Base-by-base conservation (phyloP, 1,284 basidiomycete genomes). In the Ganoderma leucocontextum region DNA sequence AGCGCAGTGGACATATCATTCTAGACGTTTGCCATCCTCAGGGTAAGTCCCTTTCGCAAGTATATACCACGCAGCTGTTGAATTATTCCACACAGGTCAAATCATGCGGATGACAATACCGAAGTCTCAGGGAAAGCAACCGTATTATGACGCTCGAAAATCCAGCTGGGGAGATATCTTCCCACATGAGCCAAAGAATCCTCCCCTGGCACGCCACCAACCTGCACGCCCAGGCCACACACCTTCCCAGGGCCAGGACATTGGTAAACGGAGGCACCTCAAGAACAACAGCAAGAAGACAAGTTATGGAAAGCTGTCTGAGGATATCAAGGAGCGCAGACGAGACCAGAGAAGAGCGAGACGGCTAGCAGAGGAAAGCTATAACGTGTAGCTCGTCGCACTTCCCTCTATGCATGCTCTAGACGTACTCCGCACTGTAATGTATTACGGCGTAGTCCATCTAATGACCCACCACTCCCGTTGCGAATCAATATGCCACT, bases 121-220 rank as follows among this genome's bases (percentile, higher is more conserved):
- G 2, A 95, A 91, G 75, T 96, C 95, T 0, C 94, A 96, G 80
- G 97, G 97, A 9, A 97, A 95, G 78, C 97, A 99, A 77, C 87
- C 90, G 0, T 99, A 92, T 78, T 96, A 99, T 76, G 98, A 99
- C 78, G 96, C 97, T 1, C 90, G 97, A 58, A 99, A 99, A 81
- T 89, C 93, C 0, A 83, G 81, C 25, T 98, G 97, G 96, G 98
- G 98, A 13, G 98, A 99, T 78, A 84, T 95, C 13, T 99, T 98
- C 81, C 97, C 98, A 4, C 96, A 99, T 78, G 81, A 84, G 22
- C 87, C 93, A 4, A 95, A 94, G 78, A 92, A 92, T 76, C 78
- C 83, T 22, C 87, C 91, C 0, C 87, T 92, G 67, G 86, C 90
- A 74, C 90, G 92, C 1, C 81, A 84, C 70, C 84, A 86, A 72